These are phyloP conservation scores for Chernovozyma sophiae-reginae DNA, from an alignment of 1,139 yeast genomes.

Conservation along the genomic window DNA sequence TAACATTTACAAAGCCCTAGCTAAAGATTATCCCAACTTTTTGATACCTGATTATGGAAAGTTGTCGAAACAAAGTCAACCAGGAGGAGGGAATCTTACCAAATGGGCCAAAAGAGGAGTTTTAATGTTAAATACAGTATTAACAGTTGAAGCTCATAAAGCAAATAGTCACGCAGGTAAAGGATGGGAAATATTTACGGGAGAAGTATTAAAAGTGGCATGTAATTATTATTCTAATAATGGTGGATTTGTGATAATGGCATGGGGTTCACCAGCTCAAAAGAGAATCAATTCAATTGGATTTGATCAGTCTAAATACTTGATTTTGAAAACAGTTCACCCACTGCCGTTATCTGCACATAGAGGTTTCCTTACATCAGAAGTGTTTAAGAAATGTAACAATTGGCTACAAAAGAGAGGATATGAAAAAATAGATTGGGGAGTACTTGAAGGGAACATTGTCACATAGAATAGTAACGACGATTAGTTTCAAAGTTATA, in stretches of 20 bases:
- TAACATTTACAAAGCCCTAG: constrained; percentile 79
- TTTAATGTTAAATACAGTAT: constrained; percentile 76
- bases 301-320: constrained; percentile 32
- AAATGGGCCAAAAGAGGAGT: constrained; percentile 92
- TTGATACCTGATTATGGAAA: constrained; percentile 45
- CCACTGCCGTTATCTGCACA: constrained; percentile 93
- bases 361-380: constrained; percentile 73
- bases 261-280: constrained; percentile 96
- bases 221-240: constrained; percentile 32
- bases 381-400: constrained; percentile 69
- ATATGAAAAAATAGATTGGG: constrained; percentile 63
- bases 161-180: constrained; percentile 88
- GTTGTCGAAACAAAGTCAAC: constrained; percentile 20
- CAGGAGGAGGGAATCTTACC: constrained; percentile 64
- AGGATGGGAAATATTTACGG: constrained; percentile 95
- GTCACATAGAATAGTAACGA: too few relatives aligned
- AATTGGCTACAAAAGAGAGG: constrained; percentile 60
- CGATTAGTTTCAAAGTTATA: too few relatives aligned
- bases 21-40: constrained; percentile 71
- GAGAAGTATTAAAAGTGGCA: constrained; percentile 52
- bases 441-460: constrained; percentile 24
- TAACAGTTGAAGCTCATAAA: constrained; percentile 90
- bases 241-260: constrained; percentile 68
- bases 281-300: constrained; percentile 51
- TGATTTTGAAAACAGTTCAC: constrained; percentile 73